Evolutionary conservation across 352 stramenopile species (phyloP), one percentile per base, ranked within the genome.

Genomic region (Phytophthora syringae): DNA sequence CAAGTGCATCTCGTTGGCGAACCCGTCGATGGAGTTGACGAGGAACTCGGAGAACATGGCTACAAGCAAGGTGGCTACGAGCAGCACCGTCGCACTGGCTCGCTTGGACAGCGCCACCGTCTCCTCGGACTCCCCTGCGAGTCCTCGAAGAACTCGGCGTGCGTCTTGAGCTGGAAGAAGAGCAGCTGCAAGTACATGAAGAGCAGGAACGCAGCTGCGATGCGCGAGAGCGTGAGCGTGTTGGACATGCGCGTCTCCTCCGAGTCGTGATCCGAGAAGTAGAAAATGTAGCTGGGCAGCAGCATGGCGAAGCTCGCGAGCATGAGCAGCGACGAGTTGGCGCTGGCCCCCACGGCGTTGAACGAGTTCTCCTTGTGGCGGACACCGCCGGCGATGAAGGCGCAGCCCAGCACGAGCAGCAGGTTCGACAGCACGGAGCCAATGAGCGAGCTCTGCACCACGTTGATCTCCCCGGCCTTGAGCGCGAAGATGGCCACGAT

Each of bases 371-470:
- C 90, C 57, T 94, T 97, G 54, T 79, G 63, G 18, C 58, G 70
- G 22, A 88, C 50, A 5, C 88, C 85, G 30, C 97, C 97, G 21
- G 98, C 92, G 30, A 99, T 85, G 70, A 98, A 99, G 32, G 94
- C 97, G 66, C 97, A 94, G 25, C 97, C 97, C 62, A 99, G 96
- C 12, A 99, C 97, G 18, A 99, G 92, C 36, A 99, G 81, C 70
- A 99, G 60, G 72, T 99, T 99, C 30, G 94, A 99, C n/a, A 99
- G 79, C 65, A 99, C 97, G 10, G 93, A 98, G 6, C 97, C 97
- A 42, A 99, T 92, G 44, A 99, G 81, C 37, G 97, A 98, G 47
- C 97, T 90, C 78, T 99, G 96, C 15, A 99, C 97, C 9, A 99
- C 97, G 16, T 92, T 89, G 60, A 99, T 98, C 79, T 98, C 91